Base-by-base conservation (phyloP, 169 alveolate species). In the Plasmodium falciparum region DNA sequence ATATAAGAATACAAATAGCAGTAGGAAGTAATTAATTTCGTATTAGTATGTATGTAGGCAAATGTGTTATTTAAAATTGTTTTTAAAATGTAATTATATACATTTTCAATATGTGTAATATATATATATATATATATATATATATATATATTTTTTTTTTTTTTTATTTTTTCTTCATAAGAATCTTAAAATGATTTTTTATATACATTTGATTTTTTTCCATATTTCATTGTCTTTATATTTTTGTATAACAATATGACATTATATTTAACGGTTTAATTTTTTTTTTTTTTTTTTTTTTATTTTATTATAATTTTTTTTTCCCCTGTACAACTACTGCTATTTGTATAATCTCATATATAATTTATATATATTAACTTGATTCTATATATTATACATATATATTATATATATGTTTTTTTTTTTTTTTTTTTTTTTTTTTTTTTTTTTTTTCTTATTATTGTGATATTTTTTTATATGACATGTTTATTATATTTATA, bases 71-170 rank as follows among this genome's bases (percentile, higher is more conserved):
- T 12, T 5, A 52, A 52, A n/a, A 6, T 11, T n/a, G 20, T n/a
- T n/a, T n/a, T 52, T 1, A 52, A 52, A 52, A 56, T 47, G 80
- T n/a, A 67, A 2, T n/a, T 56, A 24, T 71, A 71, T 71, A 11
- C 47, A 71, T 71, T 11, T 24, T 17, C 39, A 15, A 17, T 5
- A 39, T 26, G 24, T 9, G 24, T 52, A 52, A 73, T 45, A 73
- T 54, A 24, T 54, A 73, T 8, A 56, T 49, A 50, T 76, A 63
- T 49, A 66, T 65, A 50, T 39, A 72, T 72, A 24, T 72, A 50
- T 24, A 72, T 72, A 24, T 13, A 52, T 54, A 49, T 63, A 22
- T 75, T 56, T 75, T 63, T 39, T 75, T 33, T 75, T 75, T 62
- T 39, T 75, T 39, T 29, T 75, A 39, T 61, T 29, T 33, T 39